A percentile compares a stretch with the other conserved stretches of the same genome.
These are phyloP conservation scores for Sporisorium iseilematis-ciliati DNA, from an alignment of 1,284 basidiomycete species.

Conservation along the genomic window DNA sequence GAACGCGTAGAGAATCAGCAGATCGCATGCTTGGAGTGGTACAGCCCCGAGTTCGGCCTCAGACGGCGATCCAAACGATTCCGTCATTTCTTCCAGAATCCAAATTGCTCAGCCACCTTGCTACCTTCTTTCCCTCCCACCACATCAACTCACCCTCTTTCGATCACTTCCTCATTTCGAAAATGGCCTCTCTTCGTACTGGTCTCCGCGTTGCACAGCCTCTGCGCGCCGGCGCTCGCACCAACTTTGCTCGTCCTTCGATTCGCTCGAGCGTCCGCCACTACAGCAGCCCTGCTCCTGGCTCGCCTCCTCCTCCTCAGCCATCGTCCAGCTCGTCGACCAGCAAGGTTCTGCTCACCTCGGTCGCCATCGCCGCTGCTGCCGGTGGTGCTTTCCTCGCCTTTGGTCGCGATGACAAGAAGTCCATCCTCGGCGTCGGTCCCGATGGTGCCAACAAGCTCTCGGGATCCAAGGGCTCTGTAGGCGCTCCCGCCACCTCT, in stretches of 20 bases:
- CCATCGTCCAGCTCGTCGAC: conserved; percentile 44
- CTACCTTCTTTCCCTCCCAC: conserved; percentile 5
- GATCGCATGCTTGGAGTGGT: background rate
- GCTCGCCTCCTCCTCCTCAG: conserved; percentile 43
- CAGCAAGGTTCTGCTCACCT: conserved; percentile 49
- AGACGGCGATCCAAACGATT: conserved; percentile 2
- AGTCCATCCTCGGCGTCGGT: conserved; percentile 53
- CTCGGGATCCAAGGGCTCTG: conserved; percentile 39
- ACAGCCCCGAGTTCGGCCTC: background rate
- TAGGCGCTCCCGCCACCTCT: conserved; percentile 26
- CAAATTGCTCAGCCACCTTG: background rate
- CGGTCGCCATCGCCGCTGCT: conserved; percentile 48
- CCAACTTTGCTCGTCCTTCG: conserved; percentile 38
- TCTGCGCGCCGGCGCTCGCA: conserved; percentile 37
- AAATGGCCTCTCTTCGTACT: conserved; percentile 55
- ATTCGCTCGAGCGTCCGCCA: conserved; percentile 49
- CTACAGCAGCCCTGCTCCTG: conserved; percentile 48
- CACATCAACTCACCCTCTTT: conserved; percentile 9
- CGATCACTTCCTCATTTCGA: conserved; percentile 1
- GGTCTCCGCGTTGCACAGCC: conserved; percentile 52
- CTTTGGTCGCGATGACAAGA: conserved; percentile 45
- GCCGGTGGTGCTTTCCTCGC: conserved; percentile 53
- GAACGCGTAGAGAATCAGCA: no score
- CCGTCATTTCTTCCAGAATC: background rate
- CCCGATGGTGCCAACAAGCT: conserved; percentile 56